Base-by-base conservation (phyloP, 2,329 filamentous ascomycete genomes). In the Xylariales sp. region DNA sequence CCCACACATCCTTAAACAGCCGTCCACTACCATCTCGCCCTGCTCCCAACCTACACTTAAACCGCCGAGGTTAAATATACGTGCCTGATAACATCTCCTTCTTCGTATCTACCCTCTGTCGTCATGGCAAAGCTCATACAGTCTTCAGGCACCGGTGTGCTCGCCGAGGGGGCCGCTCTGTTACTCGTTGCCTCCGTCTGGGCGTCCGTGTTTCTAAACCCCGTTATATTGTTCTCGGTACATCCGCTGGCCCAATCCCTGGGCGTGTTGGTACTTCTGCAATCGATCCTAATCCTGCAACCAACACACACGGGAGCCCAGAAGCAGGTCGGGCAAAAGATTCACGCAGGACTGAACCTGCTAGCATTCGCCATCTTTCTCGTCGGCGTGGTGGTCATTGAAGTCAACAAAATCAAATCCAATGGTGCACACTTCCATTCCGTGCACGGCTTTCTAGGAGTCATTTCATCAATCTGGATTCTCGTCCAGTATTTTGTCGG, bases 271-370 rank as follows among this genome's bases (percentile, higher is more conserved):
- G 84, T 93, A 65, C 84, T 96, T 74, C 86, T 92, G 18, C 91
- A 97, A 83, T 91, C 91, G 63, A 89, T 94, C 71, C 89, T 98
- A 60, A 83, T 96, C 73, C 87, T 98, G 43, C 96, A 99, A 79
- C 96, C 95, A 1, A 97, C 95, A 0, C 87, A 92, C 74, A 92
- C 92, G 0, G 83, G 90, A 1, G 80, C 84, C 16, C 92, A 97
- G 81, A 97, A 97, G 81, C 79, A 81, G 45, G 75, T 81, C 45
- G 88, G 87, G 43, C 85, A 87, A 69, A 81, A 82, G 65, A 74
- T 87, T 54, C 95, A 99, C 80, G 90, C 89, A 30, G 80, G 82
- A 12, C 83, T 97, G 71, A 93, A 94, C 78, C 80, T 89, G 34
- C 74, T 92, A 54, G 88, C 89, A 49, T 81, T 93, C 61, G 81